Base-by-base conservation (phyloP, 1,284 basidiomycete genomes). In the Papiliotrema flavescens region DNA sequence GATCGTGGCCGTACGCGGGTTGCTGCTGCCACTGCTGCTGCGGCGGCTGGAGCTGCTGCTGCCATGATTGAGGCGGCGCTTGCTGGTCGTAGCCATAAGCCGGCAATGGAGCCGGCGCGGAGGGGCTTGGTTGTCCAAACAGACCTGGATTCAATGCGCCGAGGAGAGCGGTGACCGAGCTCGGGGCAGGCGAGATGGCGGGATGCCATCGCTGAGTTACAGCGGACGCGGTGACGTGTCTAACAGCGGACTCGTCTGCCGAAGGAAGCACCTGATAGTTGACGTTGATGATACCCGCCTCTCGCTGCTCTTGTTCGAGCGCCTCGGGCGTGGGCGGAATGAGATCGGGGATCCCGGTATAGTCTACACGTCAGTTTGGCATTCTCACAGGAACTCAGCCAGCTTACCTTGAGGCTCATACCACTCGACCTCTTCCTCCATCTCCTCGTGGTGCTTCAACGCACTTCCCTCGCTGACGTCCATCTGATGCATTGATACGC, bases 401-500 rank as follows among this genome's bases (percentile, higher is more conserved):
- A 23, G 53, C 63, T 61, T 37, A 65, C 60, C 46, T n/a, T 22
- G 19, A 1, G 65, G 70, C 36, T 68, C 65, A 47, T 66, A 67
- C 72, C 72, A 74, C 11, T 68, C 65, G 13, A 69, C 63, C n/a
- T 47, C 54, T 32, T 57, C 59, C 20, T 64, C 62, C 26, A 62
- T 36, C 8, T 49, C 59, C 23, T 63, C 54, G 40, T 50, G 45
- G 32, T 19, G 17, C 11, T 23, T 60, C 49, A 74, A 47, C 7
- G 62, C 61, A 17, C 51, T 51, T 35, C 71, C 72, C 54, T 74
- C 72, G n/a, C 60, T 57, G 46, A 56, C 50, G 55, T 69, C 64
- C 32, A 72, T 42, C 17, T 68, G 47, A 44, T 66, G 66, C 2
- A 56, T 54, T 1, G 54, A 61, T 35, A 56, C 47, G 13, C 66